These are phyloP conservation scores for Silene uniflora DNA, from an alignment of 148 eudicot species.

Conservation along the genomic window DNA sequence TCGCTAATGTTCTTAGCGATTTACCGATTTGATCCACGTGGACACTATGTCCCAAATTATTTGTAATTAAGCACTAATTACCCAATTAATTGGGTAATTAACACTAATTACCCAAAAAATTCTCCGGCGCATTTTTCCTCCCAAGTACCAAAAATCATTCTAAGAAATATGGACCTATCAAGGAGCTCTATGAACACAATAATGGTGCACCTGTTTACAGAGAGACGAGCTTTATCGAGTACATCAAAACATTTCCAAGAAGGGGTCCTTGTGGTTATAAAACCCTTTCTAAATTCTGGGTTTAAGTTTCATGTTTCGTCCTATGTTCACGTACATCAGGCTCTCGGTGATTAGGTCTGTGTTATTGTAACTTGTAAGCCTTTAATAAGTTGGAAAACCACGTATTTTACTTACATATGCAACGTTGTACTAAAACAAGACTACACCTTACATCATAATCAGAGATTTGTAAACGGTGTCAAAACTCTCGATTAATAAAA, in stretches of 20 bases:
- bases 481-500: no score
- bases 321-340: neutral
- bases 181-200: conserved; percentile 4
- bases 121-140: conserved; percentile 15
- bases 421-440: neutral
- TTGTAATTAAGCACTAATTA: no score
- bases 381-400: neutral
- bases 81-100: no score
- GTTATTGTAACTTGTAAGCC: neutral
- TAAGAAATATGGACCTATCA: conserved; percentile 1
- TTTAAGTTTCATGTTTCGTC: neutral
- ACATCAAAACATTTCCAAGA: conserved; percentile 14
- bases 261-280: conserved; percentile 16
- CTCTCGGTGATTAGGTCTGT: neutral
- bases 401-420: neutral
- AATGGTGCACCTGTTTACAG: conserved; percentile 8
- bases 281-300: conserved; percentile 18
- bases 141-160: conserved; percentile 11
- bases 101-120: no score
- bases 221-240: conserved; percentile 17
- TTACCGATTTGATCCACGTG: no score
- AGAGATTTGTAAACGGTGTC: neutral
- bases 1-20: no score
- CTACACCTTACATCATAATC: neutral
- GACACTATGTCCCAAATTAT: no score